Evolutionary conservation across 345 rosid genomes (phyloP).

Genomic region (Chamaenerion angustifolium): DNA sequence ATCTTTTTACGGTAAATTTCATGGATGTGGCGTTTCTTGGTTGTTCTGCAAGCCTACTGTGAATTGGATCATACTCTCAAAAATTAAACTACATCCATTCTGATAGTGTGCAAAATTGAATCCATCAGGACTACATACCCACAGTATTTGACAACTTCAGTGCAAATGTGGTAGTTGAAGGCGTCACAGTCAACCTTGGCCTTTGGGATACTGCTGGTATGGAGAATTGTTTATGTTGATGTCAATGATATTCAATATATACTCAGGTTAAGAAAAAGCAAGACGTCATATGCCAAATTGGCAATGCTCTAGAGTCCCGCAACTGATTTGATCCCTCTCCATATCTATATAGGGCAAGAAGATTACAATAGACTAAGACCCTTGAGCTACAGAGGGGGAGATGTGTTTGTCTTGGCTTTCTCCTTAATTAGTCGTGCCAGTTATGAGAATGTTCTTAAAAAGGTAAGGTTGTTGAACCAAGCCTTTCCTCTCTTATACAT

Average conservation of each 20-base stretch:
- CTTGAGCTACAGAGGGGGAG: slow-evolving; percentile 95
- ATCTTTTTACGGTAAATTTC: too few species aligned
- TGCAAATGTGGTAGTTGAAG: slow-evolving; percentile 91
- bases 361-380: slow-evolving; percentile 96
- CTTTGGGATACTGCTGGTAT: slow-evolving; percentile 99
- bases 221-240: not conserved
- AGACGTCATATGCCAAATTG: too few species aligned
- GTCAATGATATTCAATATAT: not conserved
- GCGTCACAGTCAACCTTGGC: slow-evolving; percentile 85
- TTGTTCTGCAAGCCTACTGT: too few species aligned
- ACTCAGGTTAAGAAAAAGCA: slow-evolving; percentile 3
- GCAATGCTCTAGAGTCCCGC: too few species aligned
- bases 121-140: slow-evolving; percentile 84
- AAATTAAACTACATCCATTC: not conserved
- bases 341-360: slow-evolving; percentile 54
- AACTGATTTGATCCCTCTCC: too few species aligned
- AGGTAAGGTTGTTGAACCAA: slow-evolving; percentile 28
- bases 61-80: too few species aligned
- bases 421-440: slow-evolving; percentile 93
- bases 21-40: too few species aligned
- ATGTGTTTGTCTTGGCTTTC: slow-evolving; percentile 91
- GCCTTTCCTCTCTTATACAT: slow-evolving; percentile 3
- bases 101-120: not conserved
- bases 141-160: slow-evolving; percentile 97
- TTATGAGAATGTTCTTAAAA: slow-evolving; percentile 82